These are phyloP conservation scores for Quercus agrifolia DNA, from an alignment of 306 rosid species.

Conservation along the genomic window DNA sequence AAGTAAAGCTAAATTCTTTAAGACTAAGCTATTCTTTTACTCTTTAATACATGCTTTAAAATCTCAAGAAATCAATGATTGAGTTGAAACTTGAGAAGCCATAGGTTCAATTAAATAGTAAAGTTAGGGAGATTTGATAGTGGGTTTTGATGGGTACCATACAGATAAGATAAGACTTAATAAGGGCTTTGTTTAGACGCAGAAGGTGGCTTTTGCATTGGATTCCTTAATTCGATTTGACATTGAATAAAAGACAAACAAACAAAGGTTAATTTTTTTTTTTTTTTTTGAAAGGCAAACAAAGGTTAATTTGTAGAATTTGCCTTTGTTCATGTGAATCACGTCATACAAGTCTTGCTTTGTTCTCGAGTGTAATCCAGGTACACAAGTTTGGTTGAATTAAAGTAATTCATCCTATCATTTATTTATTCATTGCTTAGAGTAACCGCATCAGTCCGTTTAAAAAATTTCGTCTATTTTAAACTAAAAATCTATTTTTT, in stretches of 20 bases:
- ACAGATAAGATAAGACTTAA: background rate
- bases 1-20: too few species aligned
- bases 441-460: too few species aligned
- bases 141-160: background rate
- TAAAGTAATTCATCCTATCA: too few species aligned
- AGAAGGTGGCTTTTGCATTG: background rate
- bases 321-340: background rate
- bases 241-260: background rate
- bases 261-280: background rate
- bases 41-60: background rate
- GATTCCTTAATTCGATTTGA: background rate
- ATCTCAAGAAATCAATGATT: background rate
- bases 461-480: too few species aligned
- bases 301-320: background rate
- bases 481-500: too few species aligned
- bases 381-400: background rate
- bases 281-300: background rate
- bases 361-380: background rate
- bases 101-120: background rate
- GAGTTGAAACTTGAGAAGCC: background rate
- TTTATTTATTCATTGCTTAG: too few species aligned
- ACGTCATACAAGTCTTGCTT: background rate
- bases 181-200: background rate
- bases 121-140: background rate
- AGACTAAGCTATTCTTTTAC: background rate